These are phyloP conservation scores for Diutina mesorugosa DNA, from an alignment of 1,139 yeast genomes.

Conservation along the genomic window DNA sequence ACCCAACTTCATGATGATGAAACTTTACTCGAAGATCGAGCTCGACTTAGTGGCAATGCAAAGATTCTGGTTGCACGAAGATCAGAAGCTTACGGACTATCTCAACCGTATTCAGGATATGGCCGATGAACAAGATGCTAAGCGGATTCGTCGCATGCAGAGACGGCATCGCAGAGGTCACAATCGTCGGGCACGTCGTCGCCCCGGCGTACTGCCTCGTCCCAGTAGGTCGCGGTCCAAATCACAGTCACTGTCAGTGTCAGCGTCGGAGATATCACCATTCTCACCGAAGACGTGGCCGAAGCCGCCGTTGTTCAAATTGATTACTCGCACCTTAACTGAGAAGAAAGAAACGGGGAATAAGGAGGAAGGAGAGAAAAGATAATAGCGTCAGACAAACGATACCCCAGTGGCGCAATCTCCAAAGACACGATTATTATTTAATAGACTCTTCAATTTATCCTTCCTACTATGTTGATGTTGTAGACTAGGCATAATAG, in stretches of 20 bases:
- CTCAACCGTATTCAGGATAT: neutral
- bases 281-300: neutral
- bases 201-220: neutral
- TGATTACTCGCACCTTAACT: neutral
- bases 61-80: neutral
- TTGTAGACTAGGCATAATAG: too few relatives aligned
- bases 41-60: neutral
- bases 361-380: neutral
- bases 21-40: constrained; percentile 6
- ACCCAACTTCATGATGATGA: constrained; percentile 45
- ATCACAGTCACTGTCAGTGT: neutral
- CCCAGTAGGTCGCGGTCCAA: neutral
- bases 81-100: neutral
- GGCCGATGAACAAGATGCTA: neutral
- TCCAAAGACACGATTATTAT: neutral
- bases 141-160: neutral
- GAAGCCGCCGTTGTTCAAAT: neutral
- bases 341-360: neutral
- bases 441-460: neutral
- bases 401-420: neutral
- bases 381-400: neutral
- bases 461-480: too few relatives aligned
- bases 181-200: neutral
- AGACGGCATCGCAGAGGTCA: neutral
- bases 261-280: neutral